Evolutionary conservation across 108 stramenopile genomes (phyloP).

Genomic region (Fistulifera solaris): DNA sequence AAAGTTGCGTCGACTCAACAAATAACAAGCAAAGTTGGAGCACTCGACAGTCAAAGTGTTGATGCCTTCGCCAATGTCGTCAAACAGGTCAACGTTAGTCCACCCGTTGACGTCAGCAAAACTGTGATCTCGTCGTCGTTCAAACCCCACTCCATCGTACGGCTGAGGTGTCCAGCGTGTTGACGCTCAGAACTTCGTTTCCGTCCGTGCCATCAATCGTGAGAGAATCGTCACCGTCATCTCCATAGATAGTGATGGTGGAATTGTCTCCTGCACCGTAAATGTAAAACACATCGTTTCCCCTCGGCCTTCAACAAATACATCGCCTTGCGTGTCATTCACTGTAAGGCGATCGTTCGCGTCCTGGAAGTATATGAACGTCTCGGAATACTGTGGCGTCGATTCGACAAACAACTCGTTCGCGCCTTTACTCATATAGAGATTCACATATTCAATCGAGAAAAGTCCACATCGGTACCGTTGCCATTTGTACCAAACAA

Average conservation of each 20-base stretch:
- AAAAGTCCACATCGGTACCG: too few species aligned
- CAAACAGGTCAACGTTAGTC: constrained; percentile 18
- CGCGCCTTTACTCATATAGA: not conserved
- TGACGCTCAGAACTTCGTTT: not conserved
- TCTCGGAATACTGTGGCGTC: not conserved
- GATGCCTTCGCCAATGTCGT: constrained; percentile 9
- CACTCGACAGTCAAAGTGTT: constrained; percentile 19
- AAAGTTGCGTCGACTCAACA: constrained; percentile 21
- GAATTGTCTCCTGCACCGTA: not conserved
- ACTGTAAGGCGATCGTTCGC: not conserved
- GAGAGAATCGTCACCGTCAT: constrained; percentile 18
- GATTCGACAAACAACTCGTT: not conserved
- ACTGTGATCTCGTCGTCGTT: constrained; percentile 12
- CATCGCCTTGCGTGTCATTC: not conserved
- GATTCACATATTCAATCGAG: not conserved
- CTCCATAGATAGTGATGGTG: constrained; percentile 2
- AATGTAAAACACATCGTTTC: not conserved
- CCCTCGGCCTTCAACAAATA: not conserved
- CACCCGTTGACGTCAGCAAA: constrained; percentile 17
- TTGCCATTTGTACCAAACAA: too few species aligned
- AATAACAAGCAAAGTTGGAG: constrained; percentile 17
- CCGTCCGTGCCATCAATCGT: constrained; percentile 11
- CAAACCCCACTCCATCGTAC: constrained; percentile 25
- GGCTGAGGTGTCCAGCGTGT: constrained; percentile 17
- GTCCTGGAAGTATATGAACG: not conserved